A percentile compares a stretch with the other conserved stretches of the same genome.
Evolutionary conservation across 192 early-diverging fungal species (phyloP).

Genomic region (Coemansia biformis): DNA sequence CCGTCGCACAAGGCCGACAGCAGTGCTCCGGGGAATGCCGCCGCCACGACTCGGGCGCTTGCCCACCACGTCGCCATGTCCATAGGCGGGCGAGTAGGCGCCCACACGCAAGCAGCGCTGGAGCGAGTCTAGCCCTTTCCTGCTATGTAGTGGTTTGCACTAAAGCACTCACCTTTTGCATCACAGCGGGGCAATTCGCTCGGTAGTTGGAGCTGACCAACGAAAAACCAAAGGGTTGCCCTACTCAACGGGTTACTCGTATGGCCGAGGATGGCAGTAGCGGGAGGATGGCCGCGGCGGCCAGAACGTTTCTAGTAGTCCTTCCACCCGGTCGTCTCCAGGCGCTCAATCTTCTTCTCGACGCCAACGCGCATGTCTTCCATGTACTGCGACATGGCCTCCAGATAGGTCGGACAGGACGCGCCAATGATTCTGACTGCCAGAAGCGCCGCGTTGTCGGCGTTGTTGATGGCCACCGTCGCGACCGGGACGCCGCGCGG

Average conservation of each 20-base stretch:
- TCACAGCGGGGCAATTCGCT: too few species aligned
- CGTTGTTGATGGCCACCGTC: slow-evolving; percentile 98
- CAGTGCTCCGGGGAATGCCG: too few species aligned
- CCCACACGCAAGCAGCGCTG: not conserved
- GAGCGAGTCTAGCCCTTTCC: too few species aligned
- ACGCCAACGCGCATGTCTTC: slow-evolving; percentile 83
- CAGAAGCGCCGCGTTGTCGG: slow-evolving; percentile 91
- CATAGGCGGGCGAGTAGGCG: not conserved
- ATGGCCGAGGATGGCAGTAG: too few species aligned
- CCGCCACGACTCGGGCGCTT: too few species aligned
- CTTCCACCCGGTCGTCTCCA: slow-evolving; percentile 80
- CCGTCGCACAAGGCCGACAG: too few species aligned
- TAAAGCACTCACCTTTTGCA: too few species aligned
- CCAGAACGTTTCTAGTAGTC: slow-evolving; percentile 52
- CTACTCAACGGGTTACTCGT: too few species aligned
- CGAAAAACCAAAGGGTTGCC: too few species aligned
- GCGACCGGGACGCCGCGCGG: slow-evolving; percentile 98
- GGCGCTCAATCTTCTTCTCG: slow-evolving; percentile 73
- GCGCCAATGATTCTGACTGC: slow-evolving; percentile 88
- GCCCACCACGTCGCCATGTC: too few species aligned
- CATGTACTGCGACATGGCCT: slow-evolving; percentile 75
- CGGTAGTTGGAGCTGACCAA: too few species aligned
- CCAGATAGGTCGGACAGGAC: slow-evolving; percentile 65
- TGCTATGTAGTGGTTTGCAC: not conserved
- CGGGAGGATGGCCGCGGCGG: not conserved